These are phyloP conservation scores for Termitomyces sp. DNA, from an alignment of 768 basidiomycete species.

Conservation along the genomic window DNA sequence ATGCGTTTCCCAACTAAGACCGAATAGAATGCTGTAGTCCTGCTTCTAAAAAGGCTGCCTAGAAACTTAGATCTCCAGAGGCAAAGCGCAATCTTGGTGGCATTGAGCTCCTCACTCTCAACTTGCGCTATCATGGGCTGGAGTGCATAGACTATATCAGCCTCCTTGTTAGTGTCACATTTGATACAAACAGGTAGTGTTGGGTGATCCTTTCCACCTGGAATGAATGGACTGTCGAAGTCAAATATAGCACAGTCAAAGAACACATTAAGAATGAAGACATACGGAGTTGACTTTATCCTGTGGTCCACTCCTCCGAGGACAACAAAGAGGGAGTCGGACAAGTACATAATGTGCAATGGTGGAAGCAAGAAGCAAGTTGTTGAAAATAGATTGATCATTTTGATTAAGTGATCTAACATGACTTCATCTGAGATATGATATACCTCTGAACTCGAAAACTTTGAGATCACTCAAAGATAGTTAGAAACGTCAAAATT, in stretches of 20 bases:
- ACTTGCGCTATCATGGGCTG: background rate
- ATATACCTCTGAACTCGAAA: no score
- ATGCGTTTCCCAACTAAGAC: background rate
- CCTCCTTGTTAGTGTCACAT: background rate
- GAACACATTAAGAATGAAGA: background rate
- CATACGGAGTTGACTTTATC: background rate
- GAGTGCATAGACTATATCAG: background rate
- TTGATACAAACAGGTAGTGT: background rate
- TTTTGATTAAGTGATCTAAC: background rate
- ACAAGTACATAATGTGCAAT: background rate
- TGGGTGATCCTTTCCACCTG: background rate
- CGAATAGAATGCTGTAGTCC: background rate
- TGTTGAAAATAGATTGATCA: background rate
- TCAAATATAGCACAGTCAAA: background rate
- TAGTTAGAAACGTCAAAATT: no score
- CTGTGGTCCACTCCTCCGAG: background rate
- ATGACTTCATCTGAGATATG: no score
- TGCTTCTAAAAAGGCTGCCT: background rate
- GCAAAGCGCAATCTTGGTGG: background rate
- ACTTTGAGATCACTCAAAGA: no score
- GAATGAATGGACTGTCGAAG: background rate
- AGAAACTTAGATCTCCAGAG: background rate
- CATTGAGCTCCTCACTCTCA: background rate
- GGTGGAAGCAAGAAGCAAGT: background rate
- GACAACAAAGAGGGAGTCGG: background rate